phyloP scores from a whole-genome alignment of 2,329 filamentous ascomycete genomes.

The Aquanectria penicillioides region DNA sequence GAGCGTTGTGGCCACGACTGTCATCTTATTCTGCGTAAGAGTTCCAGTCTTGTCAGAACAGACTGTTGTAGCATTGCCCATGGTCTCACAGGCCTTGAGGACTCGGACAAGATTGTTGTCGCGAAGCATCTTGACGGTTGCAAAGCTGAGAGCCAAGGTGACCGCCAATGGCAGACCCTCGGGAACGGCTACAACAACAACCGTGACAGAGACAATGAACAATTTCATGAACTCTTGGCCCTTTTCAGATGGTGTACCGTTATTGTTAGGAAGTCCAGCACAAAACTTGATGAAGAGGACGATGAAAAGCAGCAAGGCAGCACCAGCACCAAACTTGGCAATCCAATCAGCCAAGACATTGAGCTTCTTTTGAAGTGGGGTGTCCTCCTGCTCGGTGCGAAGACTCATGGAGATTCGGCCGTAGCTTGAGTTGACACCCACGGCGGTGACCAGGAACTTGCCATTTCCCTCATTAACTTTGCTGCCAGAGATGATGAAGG shows the following conservation, averaged over 20 bases:
- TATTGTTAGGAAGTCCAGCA: slow-evolving; percentile 65
- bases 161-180: slow-evolving; percentile 75
- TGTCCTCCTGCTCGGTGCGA: slow-evolving; percentile 60
- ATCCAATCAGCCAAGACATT: slow-evolving; percentile 46
- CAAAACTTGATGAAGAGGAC: slow-evolving; percentile 83
- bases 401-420: slow-evolving; percentile 67
- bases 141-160: slow-evolving; percentile 74
- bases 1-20: slow-evolving; percentile 75
- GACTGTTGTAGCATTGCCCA: slow-evolving; percentile 78
- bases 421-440: slow-evolving; percentile 64
- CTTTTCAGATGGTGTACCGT: slow-evolving; percentile 63
- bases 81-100: slow-evolving; percentile 75
- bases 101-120: slow-evolving; percentile 77
- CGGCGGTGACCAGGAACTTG: slow-evolving; percentile 64
- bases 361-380: slow-evolving; percentile 65
- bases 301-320: slow-evolving; percentile 78
- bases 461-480: slow-evolving; percentile 65
- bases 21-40: slow-evolving; percentile 74
- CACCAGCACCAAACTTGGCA: slow-evolving; percentile 64
- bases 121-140: slow-evolving; percentile 74
- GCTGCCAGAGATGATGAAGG: slow-evolving; percentile 69
- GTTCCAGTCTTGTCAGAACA: slow-evolving; percentile 71
- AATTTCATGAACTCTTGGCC: slow-evolving; percentile 67
- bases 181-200: slow-evolving; percentile 74
- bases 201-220: slow-evolving; percentile 72